phyloP scores from a whole-genome alignment of 2,329 filamentous ascomycete genomes.

The Drechslerella stenobrocha region DNA sequence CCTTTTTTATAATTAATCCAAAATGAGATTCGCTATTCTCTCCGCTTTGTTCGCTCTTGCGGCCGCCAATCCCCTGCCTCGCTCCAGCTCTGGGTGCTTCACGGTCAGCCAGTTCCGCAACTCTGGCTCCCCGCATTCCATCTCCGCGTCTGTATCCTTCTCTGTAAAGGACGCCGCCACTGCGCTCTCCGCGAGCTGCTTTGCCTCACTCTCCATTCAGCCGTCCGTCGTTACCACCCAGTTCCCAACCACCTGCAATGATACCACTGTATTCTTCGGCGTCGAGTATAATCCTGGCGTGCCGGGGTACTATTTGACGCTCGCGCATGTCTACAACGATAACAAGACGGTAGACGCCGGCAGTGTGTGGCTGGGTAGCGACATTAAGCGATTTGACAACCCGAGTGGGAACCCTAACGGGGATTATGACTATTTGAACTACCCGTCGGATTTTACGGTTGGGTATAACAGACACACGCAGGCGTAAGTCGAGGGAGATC shows the following conservation, averaged over 20 bases:
- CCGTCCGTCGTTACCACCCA: constrained; percentile 22
- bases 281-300: constrained; percentile 18
- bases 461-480: constrained; percentile 35
- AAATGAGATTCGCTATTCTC: constrained; percentile 20
- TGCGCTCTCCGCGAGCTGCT: constrained; percentile 19
- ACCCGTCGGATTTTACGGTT: constrained; percentile 15
- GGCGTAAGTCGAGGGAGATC: neutral
- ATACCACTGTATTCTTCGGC: constrained; percentile 24
- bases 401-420: constrained; percentile 37
- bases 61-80: constrained; percentile 20
- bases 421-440: constrained; percentile 43
- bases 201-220: constrained; percentile 24
- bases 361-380: constrained; percentile 20
- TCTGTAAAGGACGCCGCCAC: constrained; percentile 11
- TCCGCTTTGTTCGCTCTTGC: constrained; percentile 26
- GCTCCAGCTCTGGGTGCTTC: constrained; percentile 30
- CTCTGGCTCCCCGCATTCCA: constrained; percentile 31
- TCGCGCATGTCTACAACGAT: constrained; percentile 30
- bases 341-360: constrained; percentile 35
- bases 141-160: constrained; percentile 29
- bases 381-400: constrained; percentile 25
- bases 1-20: no score
- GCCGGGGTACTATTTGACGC: constrained; percentile 22
- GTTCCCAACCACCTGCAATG: constrained; percentile 37
- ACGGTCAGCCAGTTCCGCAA: constrained; percentile 28